Conservation (phyloP, 176 grass and related monocot genomes). For the Stipa capillata region DNA sequence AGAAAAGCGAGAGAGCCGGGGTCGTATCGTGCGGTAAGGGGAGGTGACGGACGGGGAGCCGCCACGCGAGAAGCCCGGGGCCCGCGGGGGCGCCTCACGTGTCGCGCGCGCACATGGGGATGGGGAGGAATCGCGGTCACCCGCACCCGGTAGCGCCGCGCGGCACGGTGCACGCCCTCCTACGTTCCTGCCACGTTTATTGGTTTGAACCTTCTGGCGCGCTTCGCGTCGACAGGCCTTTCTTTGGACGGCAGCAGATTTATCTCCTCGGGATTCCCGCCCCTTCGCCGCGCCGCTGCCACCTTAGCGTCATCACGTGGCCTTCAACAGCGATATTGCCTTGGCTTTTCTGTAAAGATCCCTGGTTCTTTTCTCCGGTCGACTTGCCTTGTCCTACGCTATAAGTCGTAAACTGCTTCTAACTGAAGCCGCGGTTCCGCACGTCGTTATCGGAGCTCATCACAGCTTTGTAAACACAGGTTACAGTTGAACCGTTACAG, state of each 20-base stretch:
- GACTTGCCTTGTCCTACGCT: too few relatives aligned
- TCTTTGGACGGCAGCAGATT: background rate
- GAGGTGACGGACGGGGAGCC: too few relatives aligned
- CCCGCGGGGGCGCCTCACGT: constrained; percentile 5
- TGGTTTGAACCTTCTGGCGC: constrained; percentile 27
- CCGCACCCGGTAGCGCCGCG: background rate
- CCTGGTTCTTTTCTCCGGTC: too few relatives aligned
- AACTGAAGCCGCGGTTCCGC: background rate
- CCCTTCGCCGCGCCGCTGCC: too few relatives aligned
- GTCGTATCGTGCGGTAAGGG: background rate
- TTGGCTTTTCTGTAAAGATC: too few relatives aligned
- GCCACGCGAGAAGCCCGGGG: too few relatives aligned
- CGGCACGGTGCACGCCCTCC: background rate
- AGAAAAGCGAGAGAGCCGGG: too few relatives aligned
- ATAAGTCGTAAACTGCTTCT: too few relatives aligned
- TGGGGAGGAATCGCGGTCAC: background rate
- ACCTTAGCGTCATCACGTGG: too few relatives aligned
- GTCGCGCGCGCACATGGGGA: background rate
- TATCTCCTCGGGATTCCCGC: background rate
- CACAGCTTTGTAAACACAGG: background rate
- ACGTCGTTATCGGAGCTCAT: background rate
- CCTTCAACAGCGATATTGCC: too few relatives aligned
- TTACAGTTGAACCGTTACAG: background rate
- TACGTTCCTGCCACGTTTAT: constrained; percentile 12
- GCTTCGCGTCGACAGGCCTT: background rate